phyloP scores from a whole-genome alignment of 192 early-diverging fungal genomes.

The Coemansia sp. region DNA sequence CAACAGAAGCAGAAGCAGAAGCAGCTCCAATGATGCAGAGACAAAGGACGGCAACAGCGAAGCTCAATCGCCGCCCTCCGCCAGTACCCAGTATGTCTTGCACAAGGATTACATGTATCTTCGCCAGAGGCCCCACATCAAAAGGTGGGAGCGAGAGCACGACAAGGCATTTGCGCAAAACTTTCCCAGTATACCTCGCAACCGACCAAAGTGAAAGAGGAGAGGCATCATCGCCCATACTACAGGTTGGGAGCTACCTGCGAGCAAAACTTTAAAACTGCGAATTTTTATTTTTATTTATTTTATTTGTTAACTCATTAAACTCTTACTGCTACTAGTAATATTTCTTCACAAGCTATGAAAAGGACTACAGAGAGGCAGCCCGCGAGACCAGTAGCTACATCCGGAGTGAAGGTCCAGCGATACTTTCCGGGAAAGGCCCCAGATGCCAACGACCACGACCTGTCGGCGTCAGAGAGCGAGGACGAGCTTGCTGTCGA shows the following conservation, averaged over 20 bases:
- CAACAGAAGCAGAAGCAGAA: not conserved
- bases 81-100: slow-evolving; percentile 6
- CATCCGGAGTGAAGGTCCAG: slow-evolving; percentile 36
- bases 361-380: slow-evolving; percentile 6
- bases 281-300: too few species aligned
- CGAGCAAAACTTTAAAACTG: too few species aligned
- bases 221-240: not conserved
- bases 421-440: slow-evolving; percentile 57
- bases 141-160: slow-evolving; percentile 28
- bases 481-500: slow-evolving; percentile 13
- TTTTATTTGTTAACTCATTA: too few species aligned
- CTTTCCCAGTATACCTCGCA: slow-evolving; percentile 18
- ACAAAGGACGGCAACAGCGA: not conserved
- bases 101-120: slow-evolving; percentile 34
- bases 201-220: not conserved
- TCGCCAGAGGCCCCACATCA: slow-evolving; percentile 29
- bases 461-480: slow-evolving; percentile 39
- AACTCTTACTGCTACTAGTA: too few species aligned
- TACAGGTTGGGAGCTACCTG: not conserved
- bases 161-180: slow-evolving; percentile 12
- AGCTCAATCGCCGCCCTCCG: not conserved
- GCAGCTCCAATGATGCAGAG: not conserved
- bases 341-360: not conserved
- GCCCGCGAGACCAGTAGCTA: slow-evolving; percentile 17
- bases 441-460: slow-evolving; percentile 11